Evolutionary conservation across 441 rosid genomes (phyloP).

Genomic region (Erysimum cheiri): DNA sequence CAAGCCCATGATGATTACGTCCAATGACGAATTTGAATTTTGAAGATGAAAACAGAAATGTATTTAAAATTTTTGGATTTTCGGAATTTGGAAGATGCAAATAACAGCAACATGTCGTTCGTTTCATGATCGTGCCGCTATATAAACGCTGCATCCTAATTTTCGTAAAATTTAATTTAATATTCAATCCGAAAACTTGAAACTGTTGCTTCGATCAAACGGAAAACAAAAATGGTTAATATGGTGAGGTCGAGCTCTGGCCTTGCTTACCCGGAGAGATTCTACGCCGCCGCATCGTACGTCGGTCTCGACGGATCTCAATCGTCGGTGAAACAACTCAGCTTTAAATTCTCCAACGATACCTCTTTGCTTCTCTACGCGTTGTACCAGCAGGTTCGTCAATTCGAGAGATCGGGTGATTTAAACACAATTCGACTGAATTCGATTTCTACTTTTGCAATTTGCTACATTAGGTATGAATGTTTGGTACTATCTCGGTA

Average conservation of each 20-base stretch:
- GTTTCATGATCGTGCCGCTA: constrained; percentile 27
- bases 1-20: too few relatives aligned
- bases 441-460: neutral
- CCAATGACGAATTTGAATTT: too few relatives aligned
- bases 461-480: neutral
- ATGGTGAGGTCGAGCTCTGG: constrained; percentile 90
- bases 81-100: neutral
- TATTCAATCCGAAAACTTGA: neutral
- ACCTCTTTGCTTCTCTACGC: constrained; percentile 88
- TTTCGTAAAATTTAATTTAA: neutral
- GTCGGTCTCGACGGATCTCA: constrained; percentile 91
- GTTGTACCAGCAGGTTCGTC: constrained; percentile 81
- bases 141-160: constrained; percentile 28
- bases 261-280: constrained; percentile 95
- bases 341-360: constrained; percentile 83
- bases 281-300: constrained; percentile 89
- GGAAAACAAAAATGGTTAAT: constrained; percentile 53
- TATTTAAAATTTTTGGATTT: too few relatives aligned
- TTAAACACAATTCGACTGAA: neutral
- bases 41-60: too few relatives aligned
- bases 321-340: constrained; percentile 54
- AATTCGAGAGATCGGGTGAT: constrained; percentile 47
- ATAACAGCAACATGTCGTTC: neutral
- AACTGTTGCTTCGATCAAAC: constrained; percentile 1
- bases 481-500: constrained; percentile 4